These are phyloP conservation scores for Hagleromyces aurorensis DNA, from an alignment of 805 yeast genomes.

Conservation along the genomic window DNA sequence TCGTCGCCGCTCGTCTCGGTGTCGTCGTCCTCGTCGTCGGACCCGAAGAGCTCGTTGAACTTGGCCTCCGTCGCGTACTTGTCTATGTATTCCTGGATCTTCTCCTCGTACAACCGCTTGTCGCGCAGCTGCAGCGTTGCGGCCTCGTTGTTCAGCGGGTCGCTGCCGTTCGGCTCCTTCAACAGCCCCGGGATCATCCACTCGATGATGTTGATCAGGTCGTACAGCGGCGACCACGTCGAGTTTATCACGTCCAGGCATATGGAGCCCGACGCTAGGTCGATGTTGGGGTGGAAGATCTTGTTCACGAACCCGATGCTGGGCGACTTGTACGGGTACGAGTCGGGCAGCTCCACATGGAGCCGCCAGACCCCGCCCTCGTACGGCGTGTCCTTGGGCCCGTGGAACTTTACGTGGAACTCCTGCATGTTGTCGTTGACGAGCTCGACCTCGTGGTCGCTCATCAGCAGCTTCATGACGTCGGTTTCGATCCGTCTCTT, in stretches of 20 bases:
- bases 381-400: constrained; percentile 84
- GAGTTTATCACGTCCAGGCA: constrained; percentile 95
- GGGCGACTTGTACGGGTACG: constrained; percentile 92
- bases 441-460: constrained; percentile 80
- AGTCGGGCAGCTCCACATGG: constrained; percentile 90
- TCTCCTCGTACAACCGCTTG: constrained; percentile 53
- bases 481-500: constrained; percentile 73
- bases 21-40: constrained; percentile 42
- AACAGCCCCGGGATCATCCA: constrained; percentile 87
- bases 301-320: constrained; percentile 89
- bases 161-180: constrained; percentile 89
- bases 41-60: constrained; percentile 36
- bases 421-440: constrained; percentile 82
- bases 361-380: constrained; percentile 86
- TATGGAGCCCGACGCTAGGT: constrained; percentile 82
- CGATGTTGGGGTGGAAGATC: constrained; percentile 93
- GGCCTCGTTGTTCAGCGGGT: constrained; percentile 89
- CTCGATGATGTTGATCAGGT: constrained; percentile 82
- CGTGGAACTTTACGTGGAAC: constrained; percentile 74
- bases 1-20: constrained; percentile 38
- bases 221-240: constrained; percentile 98
- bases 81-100: constrained; percentile 65
- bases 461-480: constrained; percentile 91
- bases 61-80: constrained; percentile 50
- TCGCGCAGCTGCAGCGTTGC: constrained; percentile 69